These are phyloP conservation scores for Peniophora sp. DNA, from an alignment of 1,284 basidiomycete genomes.

Conservation along the genomic window DNA sequence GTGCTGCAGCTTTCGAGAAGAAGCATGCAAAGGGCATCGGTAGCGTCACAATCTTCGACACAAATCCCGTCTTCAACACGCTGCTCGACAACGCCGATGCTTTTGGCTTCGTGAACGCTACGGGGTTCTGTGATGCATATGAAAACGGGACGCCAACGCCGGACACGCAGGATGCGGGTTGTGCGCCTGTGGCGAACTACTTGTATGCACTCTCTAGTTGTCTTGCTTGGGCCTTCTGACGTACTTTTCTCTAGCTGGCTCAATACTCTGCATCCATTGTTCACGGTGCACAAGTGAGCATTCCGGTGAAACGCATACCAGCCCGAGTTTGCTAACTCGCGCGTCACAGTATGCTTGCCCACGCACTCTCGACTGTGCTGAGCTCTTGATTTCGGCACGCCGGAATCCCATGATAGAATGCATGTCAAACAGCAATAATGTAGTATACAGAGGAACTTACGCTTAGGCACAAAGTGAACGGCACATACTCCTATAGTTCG, in stretches of 20 bases:
- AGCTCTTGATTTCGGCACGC: constrained; percentile 12
- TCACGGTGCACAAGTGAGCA: constrained; percentile 21
- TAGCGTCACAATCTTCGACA: constrained; percentile 42
- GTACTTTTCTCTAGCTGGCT: constrained; percentile 15
- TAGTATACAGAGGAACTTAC: too few relatives aligned
- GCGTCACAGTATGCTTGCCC: constrained; percentile 35
- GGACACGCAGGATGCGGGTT: constrained; percentile 45
- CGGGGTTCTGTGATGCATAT: constrained; percentile 54
- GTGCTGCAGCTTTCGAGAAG: constrained; percentile 30
- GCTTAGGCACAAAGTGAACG: too few relatives aligned
- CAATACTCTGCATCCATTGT: constrained; percentile 20
- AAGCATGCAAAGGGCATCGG: constrained; percentile 33
- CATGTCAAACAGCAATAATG: too few relatives aligned
- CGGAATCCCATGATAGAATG: too few relatives aligned
- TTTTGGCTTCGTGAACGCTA: constrained; percentile 49
- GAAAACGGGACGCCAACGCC: constrained; percentile 42
- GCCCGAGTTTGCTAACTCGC: background rate
- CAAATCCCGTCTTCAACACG: constrained; percentile 48
- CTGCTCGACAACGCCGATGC: constrained; percentile 42
- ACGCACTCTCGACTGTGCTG: constrained; percentile 34
- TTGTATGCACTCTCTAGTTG: constrained; percentile 32
- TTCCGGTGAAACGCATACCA: background rate
- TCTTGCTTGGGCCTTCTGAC: background rate
- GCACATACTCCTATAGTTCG: too few relatives aligned
- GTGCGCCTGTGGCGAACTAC: constrained; percentile 55